Evolutionary conservation across 306 rosid genomes (phyloP).

Genomic region (Lotus japonicus): DNA sequence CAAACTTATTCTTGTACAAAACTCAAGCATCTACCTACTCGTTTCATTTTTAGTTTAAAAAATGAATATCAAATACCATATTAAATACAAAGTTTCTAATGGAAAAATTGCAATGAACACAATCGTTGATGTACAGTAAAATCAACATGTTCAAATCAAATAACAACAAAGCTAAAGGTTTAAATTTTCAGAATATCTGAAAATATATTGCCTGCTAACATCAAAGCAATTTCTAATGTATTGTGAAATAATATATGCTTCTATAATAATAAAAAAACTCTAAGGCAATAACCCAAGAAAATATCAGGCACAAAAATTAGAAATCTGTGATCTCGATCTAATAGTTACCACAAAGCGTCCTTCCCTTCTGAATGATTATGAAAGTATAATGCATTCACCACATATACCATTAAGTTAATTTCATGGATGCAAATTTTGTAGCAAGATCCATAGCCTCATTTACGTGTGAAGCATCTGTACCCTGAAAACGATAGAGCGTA

Average conservation of each 20-base stretch:
- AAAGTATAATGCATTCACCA: neutral
- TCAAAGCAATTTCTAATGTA: neutral
- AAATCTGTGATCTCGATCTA: neutral
- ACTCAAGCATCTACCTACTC: too few relatives aligned
- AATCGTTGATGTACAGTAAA: too few relatives aligned
- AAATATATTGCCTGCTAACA: neutral
- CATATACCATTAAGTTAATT: slow-evolving; percentile 36
- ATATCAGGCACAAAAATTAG: neutral
- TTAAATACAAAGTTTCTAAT: too few relatives aligned
- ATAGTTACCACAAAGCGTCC: neutral
- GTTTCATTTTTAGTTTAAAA: too few relatives aligned
- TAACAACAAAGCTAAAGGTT: too few relatives aligned
- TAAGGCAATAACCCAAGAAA: neutral
- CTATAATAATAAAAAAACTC: neutral
- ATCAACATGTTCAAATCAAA: neutral
- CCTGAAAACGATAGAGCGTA: slow-evolving; percentile 41
- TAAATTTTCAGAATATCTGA: neutral
- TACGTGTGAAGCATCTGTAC: slow-evolving; percentile 69
- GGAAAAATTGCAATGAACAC: too few relatives aligned
- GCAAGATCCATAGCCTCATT: slow-evolving; percentile 79
- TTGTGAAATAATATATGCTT: neutral
- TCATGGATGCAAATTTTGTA: slow-evolving; percentile 55
- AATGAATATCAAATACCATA: too few relatives aligned
- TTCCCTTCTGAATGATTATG: neutral
- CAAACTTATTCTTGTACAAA: too few relatives aligned